Evolutionary conservation across 139 green algal genomes (phyloP), one percentile per base, ranked within the genome.

Genomic region (Ulvella scutata): DNA sequence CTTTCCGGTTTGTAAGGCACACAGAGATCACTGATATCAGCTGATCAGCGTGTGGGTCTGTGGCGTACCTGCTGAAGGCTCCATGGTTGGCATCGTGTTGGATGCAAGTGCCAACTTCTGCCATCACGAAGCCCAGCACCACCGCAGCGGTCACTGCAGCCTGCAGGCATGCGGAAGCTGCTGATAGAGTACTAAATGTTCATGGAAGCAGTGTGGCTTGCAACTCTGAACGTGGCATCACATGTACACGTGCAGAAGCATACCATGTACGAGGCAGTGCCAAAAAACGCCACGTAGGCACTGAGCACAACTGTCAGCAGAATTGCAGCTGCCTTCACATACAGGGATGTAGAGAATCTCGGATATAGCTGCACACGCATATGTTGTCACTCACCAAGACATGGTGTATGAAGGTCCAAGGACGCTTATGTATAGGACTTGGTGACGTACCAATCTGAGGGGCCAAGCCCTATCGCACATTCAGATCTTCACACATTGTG

Each of bases 41-140:
- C n/a, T n/a, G n/a, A n/a, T n/a, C n/a, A n/a, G n/a, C n/a, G n/a
- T n/a, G n/a, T n/a, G n/a, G n/a, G n/a, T n/a, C n/a, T n/a, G 44
- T 6, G 29, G 7, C 44, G 44, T 26, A 17, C 6, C 62, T 80
- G 51, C 51, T 73, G 76, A 84, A 89, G 31, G 88, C 83, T 33
- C 85, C 88, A 72, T 92, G 88, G 39, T 92, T 92, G 76, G 81
- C 85, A 73, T 92, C 88, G 74, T 92, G 88, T 74, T 88, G 86
- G 74, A 90, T 88, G 28, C 76, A 83, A 6, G 89, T 79, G 9
- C 88, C 85, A 4, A 92, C 74, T 76, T 92, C 79, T 3, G 86
- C 89, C 61, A 84, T 80, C 1, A 79, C 83, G 38, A 91, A 83
- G 17, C 87, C 87, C 26, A 89, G 72, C 3, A 79, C 31, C 13